phyloP scores from a whole-genome alignment of 495 filamentous ascomycete genomes.

The Aspergillus ostianus region DNA sequence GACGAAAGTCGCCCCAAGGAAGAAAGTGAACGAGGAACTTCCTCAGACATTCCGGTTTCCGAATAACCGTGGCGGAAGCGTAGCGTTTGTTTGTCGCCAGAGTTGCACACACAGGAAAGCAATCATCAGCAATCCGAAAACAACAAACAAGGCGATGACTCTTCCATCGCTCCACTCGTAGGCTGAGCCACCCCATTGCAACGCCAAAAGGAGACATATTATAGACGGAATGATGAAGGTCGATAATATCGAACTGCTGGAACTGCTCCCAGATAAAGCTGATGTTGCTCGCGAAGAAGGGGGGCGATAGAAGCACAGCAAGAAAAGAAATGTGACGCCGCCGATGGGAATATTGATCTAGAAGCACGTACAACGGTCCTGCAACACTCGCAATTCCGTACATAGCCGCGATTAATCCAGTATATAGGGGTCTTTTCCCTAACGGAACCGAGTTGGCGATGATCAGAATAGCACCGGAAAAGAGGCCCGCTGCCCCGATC shows the following conservation, averaged over 20 bases:
- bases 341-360: constrained; percentile 70
- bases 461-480: constrained; percentile 79
- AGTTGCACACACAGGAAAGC: background rate
- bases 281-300: background rate
- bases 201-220: background rate
- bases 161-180: background rate
- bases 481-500: constrained; percentile 76
- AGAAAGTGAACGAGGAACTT: background rate
- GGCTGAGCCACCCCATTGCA: background rate
- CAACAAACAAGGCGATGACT: background rate
- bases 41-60: background rate
- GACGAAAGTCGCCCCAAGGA: background rate
- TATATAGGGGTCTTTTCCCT: constrained; percentile 66
- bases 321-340: constrained; percentile 58
- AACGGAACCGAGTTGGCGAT: constrained; percentile 76
- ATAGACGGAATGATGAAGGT: background rate
- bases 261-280: background rate
- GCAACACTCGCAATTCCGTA: constrained; percentile 77
- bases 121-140: background rate
- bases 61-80: background rate
- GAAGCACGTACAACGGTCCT: constrained; percentile 61
- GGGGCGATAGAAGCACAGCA: constrained; percentile 46
- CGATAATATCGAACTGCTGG: background rate
- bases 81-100: background rate
- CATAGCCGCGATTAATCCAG: constrained; percentile 70